Conservation (phyloP, 352 stramenopile species). For the Pythium chondricola region DNA sequence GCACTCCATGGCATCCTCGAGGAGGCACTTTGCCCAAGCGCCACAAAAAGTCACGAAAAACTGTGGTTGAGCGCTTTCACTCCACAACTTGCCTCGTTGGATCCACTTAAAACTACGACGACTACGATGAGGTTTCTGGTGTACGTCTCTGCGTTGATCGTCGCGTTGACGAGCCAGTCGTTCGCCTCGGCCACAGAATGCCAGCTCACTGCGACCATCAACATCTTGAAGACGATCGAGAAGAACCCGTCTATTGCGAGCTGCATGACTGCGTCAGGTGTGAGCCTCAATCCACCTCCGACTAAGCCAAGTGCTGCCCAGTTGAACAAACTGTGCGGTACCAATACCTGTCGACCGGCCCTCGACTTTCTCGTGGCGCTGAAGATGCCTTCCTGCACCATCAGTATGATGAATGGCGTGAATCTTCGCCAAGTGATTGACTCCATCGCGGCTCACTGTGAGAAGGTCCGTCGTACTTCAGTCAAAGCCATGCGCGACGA, state of each 20-base stretch:
- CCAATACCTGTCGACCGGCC: not conserved
- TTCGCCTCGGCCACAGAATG: conserved; percentile 3
- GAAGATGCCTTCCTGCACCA: conserved; percentile 19
- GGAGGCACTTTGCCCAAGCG: no score
- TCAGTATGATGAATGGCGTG: conserved; percentile 21
- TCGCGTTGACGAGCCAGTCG: no score
- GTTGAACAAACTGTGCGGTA: conserved; percentile 11
- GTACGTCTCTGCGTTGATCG: no score
- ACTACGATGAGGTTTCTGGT: no score
- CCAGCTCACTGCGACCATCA: conserved; percentile 1
- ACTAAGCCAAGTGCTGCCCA: conserved; percentile 1
- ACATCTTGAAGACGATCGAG: conserved; percentile 14
- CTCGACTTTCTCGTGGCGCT: conserved; percentile 1
- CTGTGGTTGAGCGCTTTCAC: no score
- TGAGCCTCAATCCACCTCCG: conserved; percentile 7
- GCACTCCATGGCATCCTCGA: no score
- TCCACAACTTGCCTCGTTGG: no score
- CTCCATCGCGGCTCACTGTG: conserved; percentile 4
- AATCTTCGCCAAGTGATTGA: conserved; percentile 15
- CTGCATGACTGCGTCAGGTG: conserved; percentile 5
- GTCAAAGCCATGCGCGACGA: not conserved
- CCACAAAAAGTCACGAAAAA: no score
- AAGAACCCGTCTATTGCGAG: not conserved
- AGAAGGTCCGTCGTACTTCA: not conserved
- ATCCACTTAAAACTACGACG: no score